Evolutionary conservation across 2,329 filamentous ascomycete species (phyloP), one percentile per base, ranked within the genome.

Genomic region (Teratosphaeria zuluensis): DNA sequence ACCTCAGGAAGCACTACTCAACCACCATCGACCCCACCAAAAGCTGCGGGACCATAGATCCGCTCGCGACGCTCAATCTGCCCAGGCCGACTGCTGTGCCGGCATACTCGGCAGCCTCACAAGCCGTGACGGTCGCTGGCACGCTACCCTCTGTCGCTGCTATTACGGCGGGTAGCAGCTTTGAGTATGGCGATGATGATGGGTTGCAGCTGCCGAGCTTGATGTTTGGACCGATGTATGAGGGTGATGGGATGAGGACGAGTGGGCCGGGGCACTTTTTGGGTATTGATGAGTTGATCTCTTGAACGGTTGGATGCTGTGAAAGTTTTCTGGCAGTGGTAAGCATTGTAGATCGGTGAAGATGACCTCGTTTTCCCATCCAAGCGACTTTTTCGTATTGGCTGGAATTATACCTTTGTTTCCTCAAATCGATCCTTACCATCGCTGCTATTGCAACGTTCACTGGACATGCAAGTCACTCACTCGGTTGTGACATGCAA

Each of bases 161-260:
- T 48, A 59, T 66, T 52, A 56, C 61, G 55, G 33, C 32, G 57
- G 55, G 57, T 55, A 31, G 51, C 51, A 48, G 42, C 42, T 48
- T 48, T n/a, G 42, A 48, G 42, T 24, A 48, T 48, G n/a, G 42
- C 9, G 53, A 57, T 60, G 28, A 53, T 54, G 30, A 33, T 51
- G 56, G 65, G n/a, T 67, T 68, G 19, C 59, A 71, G 59, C 58
- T 71, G 48, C 69, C 68, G 21, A 65, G 64, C 4, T 59, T 71
- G 30, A 65, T 65, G 58, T 61, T 65, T 54, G 62, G 57, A 31
- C 53, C 56, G 24, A 48, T 48, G 42, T 54, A 58, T 46, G 60
- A 63, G n/a, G 30, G 33, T 24, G 65, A 67, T 48, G 60, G 56
- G 12, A 48, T 48, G 16, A 48, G 42, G 42, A 48, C 42, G 42